These are phyloP conservation scores for Vitis riparia DNA, from an alignment of 164 flowering plant species.

Conservation along the genomic window DNA sequence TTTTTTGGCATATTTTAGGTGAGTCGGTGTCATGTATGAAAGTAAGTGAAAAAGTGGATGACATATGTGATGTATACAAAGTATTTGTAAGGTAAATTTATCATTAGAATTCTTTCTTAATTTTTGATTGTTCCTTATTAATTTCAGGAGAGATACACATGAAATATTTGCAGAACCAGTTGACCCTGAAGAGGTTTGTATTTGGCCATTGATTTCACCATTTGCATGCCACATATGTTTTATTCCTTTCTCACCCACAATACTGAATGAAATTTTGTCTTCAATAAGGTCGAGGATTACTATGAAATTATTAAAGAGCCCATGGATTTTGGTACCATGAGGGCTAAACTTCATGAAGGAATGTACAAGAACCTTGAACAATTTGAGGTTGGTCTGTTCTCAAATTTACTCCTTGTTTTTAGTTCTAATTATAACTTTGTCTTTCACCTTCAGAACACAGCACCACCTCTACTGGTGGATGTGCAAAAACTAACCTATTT, in stretches of 20 bases:
- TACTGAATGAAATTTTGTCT: slow-evolving; percentile 9
- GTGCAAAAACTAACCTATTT: not conserved
- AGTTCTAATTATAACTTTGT: not conserved
- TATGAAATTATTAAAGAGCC: slow-evolving; percentile 75
- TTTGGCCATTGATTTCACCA: not conserved
- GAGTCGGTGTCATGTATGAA: not conserved
- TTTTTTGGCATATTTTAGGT: not conserved
- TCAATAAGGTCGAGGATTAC: slow-evolving; percentile 61
- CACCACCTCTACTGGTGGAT: not conserved
- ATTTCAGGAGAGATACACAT: slow-evolving; percentile 60
- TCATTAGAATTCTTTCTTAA: not conserved
- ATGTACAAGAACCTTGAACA: slow-evolving; percentile 56
- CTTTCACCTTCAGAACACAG: not conserved
- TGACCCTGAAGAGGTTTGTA: slow-evolving; percentile 64
- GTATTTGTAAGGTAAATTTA: not conserved
- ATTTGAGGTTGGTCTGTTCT: slow-evolving; percentile 60
- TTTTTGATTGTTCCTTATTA: not conserved
- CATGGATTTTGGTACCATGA: slow-evolving; percentile 87
- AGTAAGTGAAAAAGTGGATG: too few species aligned
- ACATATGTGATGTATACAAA: too few species aligned
- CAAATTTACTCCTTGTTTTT: not conserved
- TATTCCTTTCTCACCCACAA: not conserved
- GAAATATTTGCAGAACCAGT: slow-evolving; percentile 80
- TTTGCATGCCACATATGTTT: not conserved
- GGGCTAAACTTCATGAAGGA: slow-evolving; percentile 81